Base-by-base conservation (phyloP, 225 moss, liverwort and hornwort species). In the Sphagnum contortum region DNA sequence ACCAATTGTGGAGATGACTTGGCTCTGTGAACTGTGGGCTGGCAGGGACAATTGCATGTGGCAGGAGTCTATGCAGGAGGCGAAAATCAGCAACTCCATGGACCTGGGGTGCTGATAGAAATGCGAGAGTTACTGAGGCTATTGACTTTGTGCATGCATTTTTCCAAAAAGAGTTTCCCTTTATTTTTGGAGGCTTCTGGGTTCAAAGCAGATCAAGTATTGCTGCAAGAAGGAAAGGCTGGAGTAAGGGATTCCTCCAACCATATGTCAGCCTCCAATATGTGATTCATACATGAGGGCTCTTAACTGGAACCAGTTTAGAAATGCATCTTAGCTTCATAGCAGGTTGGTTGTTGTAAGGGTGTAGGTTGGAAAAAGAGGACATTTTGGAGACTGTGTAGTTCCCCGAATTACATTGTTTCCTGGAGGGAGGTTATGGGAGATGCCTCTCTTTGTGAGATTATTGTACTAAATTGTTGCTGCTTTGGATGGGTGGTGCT, bases 171-270 rank as follows among this genome's bases (percentile, higher is more conserved):
- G 66, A 81, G 87, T 2, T 98, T 87, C 49, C 90, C 90, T 49
- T 75, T 77, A 51, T 92, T 98, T 77, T 48, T 98, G 79, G 92
- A 98, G 71, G 67, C 68, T 5, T 85, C 92, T 7, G 92, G 82
- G 11, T 92, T 83, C 66, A 82, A 78, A 11, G 80, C 57, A 47
- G 87, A 87, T 49, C 79, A 89, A 68, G 89, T 98, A 48, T 57
- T 92, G 46, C 71, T 98, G 48, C 90, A 98, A 74, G 96, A 98
- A 74, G 96, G 88, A 51, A 90, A 89, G 76, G 96, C 96, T 57
- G 90, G 88, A 80, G 94, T 94, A 84, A 62, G 67, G 29, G 29
- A 29, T 44, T 63, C 2, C 12, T 12, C 12, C 5, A 60, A 53
- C 58, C 62, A 55, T 57, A 47, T 69, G 50, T 44, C 52, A 12